Base-by-base conservation (phyloP, 2,329 filamentous ascomycete species). In the Orbilia brochopaga region DNA sequence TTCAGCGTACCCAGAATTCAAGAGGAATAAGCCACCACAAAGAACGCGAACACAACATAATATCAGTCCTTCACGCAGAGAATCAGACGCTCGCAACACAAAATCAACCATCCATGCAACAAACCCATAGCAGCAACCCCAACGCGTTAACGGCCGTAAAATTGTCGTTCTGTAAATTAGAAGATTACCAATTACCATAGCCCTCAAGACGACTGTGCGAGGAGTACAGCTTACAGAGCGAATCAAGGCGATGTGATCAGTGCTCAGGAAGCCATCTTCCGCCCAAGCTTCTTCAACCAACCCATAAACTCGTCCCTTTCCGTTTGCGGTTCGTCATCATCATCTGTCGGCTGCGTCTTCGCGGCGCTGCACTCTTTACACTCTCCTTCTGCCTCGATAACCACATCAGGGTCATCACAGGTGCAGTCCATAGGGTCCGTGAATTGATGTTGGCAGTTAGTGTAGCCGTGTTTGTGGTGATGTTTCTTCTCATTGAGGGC, bases 351-450 rank as follows among this genome's bases (percentile, higher is more conserved):
- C n/a, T 46, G 13, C n/a, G 2, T 15, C 11, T 15, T 52, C 15
- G 30, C 55, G 37, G 32, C 23, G 6, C 15, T 8, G 27, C 66
- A 70, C n/a, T 50, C 23, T 2, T 46, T 42, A 27, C 54, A 60
- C 27, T 37, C 24, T 13, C 42, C 35, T 6, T 42, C 24, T 5
- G 37, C 59, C 11, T 55, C 19, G 17, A 65, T 48, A 3, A 23
- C 21, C 17, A 46, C 51, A 2, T 52, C 37, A 2, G 60, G 50
- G 2, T 56, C 17, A 24, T 65, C 60, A 30, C 67, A 72, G 1
- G 56, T 54, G 27, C 67, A 72, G 19, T 58, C 42, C 55, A 72
- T 72, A 2, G 60, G 67, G 46, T 72, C 67, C 13, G 53, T 7
- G 32, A 64, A 55, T 5, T 24, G 40, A 32, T 72, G 67, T 7